Percentiles rank a stretch among this genome's conserved stretches.
Conservation (phyloP, 2,329 filamentous ascomycete species). For the Tricladium varicosporioides region DNA sequence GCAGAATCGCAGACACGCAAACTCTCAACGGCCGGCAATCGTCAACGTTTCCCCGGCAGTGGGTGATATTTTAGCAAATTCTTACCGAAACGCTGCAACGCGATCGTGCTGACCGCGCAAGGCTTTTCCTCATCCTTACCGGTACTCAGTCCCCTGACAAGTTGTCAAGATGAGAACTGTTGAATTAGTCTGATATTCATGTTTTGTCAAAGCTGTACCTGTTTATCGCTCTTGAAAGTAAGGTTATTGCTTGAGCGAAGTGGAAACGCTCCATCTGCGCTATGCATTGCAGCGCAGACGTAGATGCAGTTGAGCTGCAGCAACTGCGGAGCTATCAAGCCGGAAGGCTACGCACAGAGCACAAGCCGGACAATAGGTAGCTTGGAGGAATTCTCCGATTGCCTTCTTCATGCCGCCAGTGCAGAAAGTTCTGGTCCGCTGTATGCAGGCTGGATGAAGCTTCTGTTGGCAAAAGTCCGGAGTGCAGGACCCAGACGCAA, state of each 20-base stretch:
- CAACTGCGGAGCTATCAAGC: constrained; percentile 23
- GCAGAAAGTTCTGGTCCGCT: constrained; percentile 16
- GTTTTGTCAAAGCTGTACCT: not conserved
- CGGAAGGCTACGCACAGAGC: constrained; percentile 26
- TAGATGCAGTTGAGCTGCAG: constrained; percentile 8
- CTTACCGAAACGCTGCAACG: not conserved
- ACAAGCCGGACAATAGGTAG: constrained; percentile 22
- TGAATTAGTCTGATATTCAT: not conserved
- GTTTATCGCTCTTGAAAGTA: not conserved
- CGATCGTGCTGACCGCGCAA: constrained; percentile 5
- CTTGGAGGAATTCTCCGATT: constrained; percentile 29
- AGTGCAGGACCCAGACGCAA: constrained; percentile 23
- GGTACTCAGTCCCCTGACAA: not conserved
- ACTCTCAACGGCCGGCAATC: constrained; percentile 1
- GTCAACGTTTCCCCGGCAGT: constrained; percentile 7
- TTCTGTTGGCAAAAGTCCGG: constrained; percentile 24
- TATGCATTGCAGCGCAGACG: constrained; percentile 10
- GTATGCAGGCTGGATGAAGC: constrained; percentile 23
- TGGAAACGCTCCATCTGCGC: constrained; percentile 1
- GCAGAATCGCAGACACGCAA: not conserved
- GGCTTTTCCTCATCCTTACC: not conserved
- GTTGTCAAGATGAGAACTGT: constrained; percentile 1
- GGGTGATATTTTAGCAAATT: not conserved
- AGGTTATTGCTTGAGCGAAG: not conserved
- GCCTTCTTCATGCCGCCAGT: constrained; percentile 23